Percentiles rank a stretch among this genome's conserved stretches.
Evolutionary conservation across 208 protist species (phyloP).

Genomic region (Porcisia deanei): DNA sequence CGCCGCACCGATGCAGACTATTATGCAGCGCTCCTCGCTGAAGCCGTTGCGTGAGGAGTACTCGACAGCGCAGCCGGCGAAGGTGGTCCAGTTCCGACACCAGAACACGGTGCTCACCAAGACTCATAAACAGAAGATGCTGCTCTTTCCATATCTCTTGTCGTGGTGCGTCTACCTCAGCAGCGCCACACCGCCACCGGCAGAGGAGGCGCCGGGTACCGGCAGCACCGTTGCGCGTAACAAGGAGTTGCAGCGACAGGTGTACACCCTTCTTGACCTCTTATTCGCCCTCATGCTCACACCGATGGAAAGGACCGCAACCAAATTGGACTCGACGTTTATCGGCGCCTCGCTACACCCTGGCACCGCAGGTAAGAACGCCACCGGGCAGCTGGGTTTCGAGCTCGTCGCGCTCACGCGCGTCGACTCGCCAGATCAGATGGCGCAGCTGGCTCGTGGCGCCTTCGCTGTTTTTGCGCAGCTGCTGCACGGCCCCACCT

Average conservation of each 20-base stretch:
- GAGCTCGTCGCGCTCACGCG: slow-evolving; percentile 70
- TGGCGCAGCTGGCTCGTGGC: slow-evolving; percentile 78
- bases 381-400: slow-evolving; percentile 30
- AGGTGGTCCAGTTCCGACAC: slow-evolving; percentile 53
- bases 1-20: slow-evolving; percentile 43
- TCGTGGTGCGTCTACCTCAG: slow-evolving; percentile 70
- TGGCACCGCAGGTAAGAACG: slow-evolving; percentile 10
- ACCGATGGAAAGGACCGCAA: slow-evolving; percentile 29
- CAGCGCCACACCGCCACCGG: slow-evolving; percentile 17
- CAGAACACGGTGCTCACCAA: slow-evolving; percentile 62
- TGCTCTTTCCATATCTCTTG: slow-evolving; percentile 79
- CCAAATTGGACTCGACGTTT: slow-evolving; percentile 70
- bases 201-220: slow-evolving; percentile 15
- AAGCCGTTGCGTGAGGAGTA: slow-evolving; percentile 72
- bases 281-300: slow-evolving; percentile 70
- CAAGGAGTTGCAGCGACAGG: slow-evolving; percentile 46
- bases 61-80: slow-evolving; percentile 50
- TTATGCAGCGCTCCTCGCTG: slow-evolving; percentile 53
- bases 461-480: slow-evolving; percentile 74
- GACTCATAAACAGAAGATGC: slow-evolving; percentile 84
- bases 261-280: slow-evolving; percentile 77
- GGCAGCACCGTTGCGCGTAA: slow-evolving; percentile 8
- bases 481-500: slow-evolving; percentile 58
- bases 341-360: slow-evolving; percentile 38
- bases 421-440: slow-evolving; percentile 38